phyloP scores from a whole-genome alignment of 495 filamentous ascomycete species.

The Penicillium coffeae region DNA sequence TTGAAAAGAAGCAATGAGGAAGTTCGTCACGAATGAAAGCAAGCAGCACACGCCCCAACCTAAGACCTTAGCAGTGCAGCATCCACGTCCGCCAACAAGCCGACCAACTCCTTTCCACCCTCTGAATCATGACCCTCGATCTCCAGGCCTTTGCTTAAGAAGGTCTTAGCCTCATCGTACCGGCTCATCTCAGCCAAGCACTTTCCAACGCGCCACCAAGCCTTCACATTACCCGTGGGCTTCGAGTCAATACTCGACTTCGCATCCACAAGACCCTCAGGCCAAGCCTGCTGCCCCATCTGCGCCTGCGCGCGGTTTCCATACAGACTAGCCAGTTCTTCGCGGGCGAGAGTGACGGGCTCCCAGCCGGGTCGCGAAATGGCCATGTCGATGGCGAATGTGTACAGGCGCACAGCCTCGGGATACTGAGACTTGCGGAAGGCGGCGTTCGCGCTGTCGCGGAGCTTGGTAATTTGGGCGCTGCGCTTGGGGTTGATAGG shows the following conservation, averaged over 20 bases:
- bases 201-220: slow-evolving; percentile 81
- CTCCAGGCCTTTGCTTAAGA: slow-evolving; percentile 71
- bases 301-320: slow-evolving; percentile 87
- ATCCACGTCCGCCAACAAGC: slow-evolving; percentile 68
- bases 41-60: background rate
- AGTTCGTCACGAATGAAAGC: too few species aligned
- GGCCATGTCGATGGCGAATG: slow-evolving; percentile 82
- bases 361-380: slow-evolving; percentile 81
- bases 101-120: slow-evolving; percentile 55
- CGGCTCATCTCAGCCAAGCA: slow-evolving; percentile 88
- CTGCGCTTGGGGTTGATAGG: slow-evolving; percentile 82
- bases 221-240: slow-evolving; percentile 82
- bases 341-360: slow-evolving; percentile 70
- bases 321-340: slow-evolving; percentile 76
- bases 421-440: slow-evolving; percentile 70
- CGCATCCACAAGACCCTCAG: slow-evolving; percentile 79
- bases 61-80: slow-evolving; percentile 28
- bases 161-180: slow-evolving; percentile 73
- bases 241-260: slow-evolving; percentile 86
- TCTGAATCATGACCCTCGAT: slow-evolving; percentile 72
- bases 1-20: too few species aligned
- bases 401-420: slow-evolving; percentile 79
- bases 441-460: slow-evolving; percentile 77
- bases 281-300: slow-evolving; percentile 74
- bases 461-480: slow-evolving; percentile 83